These are phyloP conservation scores for Pyricularia sp. DNA, from an alignment of 2,329 filamentous ascomycete genomes.

Conservation along the genomic window DNA sequence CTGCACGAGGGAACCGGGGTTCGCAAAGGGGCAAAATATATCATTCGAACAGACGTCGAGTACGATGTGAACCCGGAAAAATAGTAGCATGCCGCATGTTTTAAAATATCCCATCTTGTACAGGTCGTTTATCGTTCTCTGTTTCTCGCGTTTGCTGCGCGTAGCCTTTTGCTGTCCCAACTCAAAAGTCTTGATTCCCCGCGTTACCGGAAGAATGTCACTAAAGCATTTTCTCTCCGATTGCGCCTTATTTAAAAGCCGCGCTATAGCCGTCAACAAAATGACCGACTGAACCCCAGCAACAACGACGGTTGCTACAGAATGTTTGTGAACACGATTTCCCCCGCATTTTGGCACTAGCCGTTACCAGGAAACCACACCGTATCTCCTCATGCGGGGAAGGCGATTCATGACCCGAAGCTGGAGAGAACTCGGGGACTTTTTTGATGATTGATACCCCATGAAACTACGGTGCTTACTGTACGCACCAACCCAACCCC, in stretches of 20 bases:
- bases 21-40: conserved; percentile 55
- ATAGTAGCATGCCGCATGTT: not conserved
- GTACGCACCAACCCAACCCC: not conserved
- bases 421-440: not conserved
- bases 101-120: not conserved
- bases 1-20: conserved; percentile 65
- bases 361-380: not conserved
- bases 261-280: too few relatives aligned
- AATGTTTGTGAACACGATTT: not conserved
- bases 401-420: not conserved
- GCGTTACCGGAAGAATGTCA: not conserved
- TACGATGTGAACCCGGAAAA: conserved; percentile 31
- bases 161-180: not conserved
- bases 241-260: not conserved
- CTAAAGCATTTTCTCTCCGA: not conserved
- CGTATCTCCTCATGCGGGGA: not conserved
- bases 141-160: not conserved
- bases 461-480: not conserved
- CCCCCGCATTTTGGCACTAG: not conserved
- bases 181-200: not conserved
- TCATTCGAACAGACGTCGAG: conserved; percentile 62
- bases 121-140: not conserved
- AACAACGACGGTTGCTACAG: not conserved
- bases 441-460: not conserved
- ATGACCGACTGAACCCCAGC: not conserved